Conservation (phyloP, 2,329 filamentous ascomycete species). For the Venturia nashicola region DNA sequence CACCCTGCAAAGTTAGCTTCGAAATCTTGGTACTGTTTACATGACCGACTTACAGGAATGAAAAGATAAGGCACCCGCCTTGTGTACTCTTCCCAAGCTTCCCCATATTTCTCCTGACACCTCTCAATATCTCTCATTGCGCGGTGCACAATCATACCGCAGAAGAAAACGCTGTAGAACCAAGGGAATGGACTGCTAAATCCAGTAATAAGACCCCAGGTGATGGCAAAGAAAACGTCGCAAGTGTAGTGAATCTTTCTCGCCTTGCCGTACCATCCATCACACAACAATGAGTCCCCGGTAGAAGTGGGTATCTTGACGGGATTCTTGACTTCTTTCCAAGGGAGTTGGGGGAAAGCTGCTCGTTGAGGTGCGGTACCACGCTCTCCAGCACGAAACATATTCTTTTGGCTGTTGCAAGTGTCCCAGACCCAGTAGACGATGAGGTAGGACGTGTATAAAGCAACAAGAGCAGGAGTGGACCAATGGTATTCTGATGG, state of each 20-base stretch:
- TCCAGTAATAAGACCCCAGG: conserved; percentile 71
- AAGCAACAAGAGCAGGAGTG: conserved; percentile 47
- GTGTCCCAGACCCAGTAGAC: conserved; percentile 91
- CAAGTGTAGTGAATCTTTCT: conserved; percentile 75
- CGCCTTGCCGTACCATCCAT: conserved; percentile 73
- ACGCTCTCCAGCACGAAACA: conserved; percentile 69
- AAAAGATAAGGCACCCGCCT: conserved; percentile 71
- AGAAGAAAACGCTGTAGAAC: conserved; percentile 81
- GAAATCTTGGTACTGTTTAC: background rate
- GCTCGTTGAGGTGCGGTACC: conserved; percentile 59
- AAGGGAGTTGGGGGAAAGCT: conserved; percentile 83
- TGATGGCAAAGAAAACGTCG: conserved; percentile 64
- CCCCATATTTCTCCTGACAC: conserved; percentile 68
- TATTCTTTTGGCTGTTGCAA: conserved; percentile 86
- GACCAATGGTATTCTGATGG: conserved; percentile 70
- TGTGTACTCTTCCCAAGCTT: conserved; percentile 73
- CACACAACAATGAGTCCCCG: conserved; percentile 65
- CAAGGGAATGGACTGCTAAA: conserved; percentile 75
- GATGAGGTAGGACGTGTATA: conserved; percentile 64
- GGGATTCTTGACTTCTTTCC: conserved; percentile 71
- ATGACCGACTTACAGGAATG: conserved; percentile 48
- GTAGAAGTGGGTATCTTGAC: conserved; percentile 60
- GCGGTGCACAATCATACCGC: conserved; percentile 67
- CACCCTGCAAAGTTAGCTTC: conserved; percentile 1
- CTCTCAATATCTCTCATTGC: conserved; percentile 62